Conservation (phyloP, 345 rosid genomes). For the Lagerstroemia speciosa region DNA sequence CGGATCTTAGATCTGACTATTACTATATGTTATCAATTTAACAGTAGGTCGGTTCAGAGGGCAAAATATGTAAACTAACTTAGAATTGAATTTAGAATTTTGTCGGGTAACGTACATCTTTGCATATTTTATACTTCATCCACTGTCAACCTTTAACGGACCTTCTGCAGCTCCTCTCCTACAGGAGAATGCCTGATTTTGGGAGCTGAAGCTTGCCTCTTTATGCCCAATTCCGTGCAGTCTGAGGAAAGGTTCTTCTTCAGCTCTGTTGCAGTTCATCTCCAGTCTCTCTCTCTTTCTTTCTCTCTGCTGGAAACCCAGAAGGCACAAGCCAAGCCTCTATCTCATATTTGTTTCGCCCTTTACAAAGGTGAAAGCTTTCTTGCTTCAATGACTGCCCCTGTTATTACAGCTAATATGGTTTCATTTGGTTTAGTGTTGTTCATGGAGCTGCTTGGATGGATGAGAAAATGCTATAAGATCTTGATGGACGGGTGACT, state of each 20-base stretch:
- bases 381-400: neutral
- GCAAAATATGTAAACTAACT: too few relatives aligned
- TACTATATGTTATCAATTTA: too few relatives aligned
- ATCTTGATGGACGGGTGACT: neutral
- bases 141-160: neutral
- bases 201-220: neutral
- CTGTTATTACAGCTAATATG: neutral
- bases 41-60: too few relatives aligned
- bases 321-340: neutral
- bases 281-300: neutral
- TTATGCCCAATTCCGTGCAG: neutral
- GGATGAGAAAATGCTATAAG: neutral
- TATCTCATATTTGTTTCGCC: neutral
- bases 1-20: too few relatives aligned
- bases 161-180: neutral
- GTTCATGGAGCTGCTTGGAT: neutral
- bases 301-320: neutral
- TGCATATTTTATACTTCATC: neutral
- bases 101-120: too few relatives aligned
- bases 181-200: slow-evolving; percentile 1
- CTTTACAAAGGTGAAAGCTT: slow-evolving; percentile 2
- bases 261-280: neutral
- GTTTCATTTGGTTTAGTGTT: neutral
- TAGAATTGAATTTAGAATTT: too few relatives aligned
- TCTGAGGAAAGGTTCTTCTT: neutral